phyloP scores from a whole-genome alignment of 768 basidiomycete genomes.

The Ephemerocybe angulata region DNA sequence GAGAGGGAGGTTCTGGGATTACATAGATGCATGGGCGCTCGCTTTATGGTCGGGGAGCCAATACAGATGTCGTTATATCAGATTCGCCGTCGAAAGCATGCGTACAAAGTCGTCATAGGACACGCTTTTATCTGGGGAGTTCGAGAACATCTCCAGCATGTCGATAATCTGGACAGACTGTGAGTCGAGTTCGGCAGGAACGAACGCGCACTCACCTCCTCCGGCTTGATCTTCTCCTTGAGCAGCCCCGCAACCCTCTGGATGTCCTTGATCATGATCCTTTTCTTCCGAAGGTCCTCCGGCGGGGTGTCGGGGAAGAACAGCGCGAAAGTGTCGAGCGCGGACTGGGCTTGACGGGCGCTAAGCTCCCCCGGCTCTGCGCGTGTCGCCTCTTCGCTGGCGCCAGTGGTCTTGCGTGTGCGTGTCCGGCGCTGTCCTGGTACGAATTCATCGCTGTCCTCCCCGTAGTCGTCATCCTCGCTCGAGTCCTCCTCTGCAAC shows the following conservation, averaged over 20 bases:
- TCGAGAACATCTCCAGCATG: conserved; percentile 77
- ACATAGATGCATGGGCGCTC: background rate
- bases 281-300: conserved; percentile 46
- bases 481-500: conserved; percentile 22
- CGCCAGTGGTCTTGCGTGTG: conserved; percentile 7
- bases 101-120: conserved; percentile 63
- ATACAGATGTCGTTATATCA: conserved; percentile 35
- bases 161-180: conserved; percentile 57
- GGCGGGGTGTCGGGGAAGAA: conserved; percentile 63
- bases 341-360: conserved; percentile 48
- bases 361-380: conserved; percentile 34
- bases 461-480: conserved; percentile 25
- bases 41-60: background rate
- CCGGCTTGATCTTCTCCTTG: conserved; percentile 66
- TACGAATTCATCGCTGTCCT: conserved; percentile 31
- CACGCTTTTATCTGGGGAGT: conserved; percentile 65
- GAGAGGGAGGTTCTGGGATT: background rate
- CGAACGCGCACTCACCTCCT: conserved; percentile 76
- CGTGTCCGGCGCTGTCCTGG: conserved; percentile 16
- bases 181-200: no score
- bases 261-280: conserved; percentile 66
- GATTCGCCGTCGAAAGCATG: conserved; percentile 66
- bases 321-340: conserved; percentile 59
- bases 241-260: conserved; percentile 56
- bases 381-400: conserved; percentile 4